Evolutionary conservation across 768 basidiomycete genomes (phyloP).

Genomic region (Cystofilobasidium bisporidii): DNA sequence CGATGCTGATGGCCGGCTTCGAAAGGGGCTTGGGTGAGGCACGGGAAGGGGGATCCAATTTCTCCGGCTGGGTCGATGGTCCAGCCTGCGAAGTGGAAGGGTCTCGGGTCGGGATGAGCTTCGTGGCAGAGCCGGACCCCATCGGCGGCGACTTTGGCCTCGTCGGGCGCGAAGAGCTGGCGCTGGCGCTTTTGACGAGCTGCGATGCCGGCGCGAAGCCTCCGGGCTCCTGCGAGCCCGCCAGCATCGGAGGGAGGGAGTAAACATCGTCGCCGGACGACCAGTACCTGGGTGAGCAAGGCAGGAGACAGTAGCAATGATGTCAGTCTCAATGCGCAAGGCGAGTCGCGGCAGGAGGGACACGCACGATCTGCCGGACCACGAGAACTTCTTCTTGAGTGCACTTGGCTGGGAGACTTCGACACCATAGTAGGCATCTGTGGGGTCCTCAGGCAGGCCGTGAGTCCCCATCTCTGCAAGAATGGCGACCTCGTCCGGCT

Average conservation of each 20-base stretch:
- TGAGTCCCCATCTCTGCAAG: background rate
- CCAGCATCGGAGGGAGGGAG: constrained; percentile 4
- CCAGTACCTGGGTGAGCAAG: background rate
- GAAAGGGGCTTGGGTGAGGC: background rate
- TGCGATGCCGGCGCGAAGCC: background rate
- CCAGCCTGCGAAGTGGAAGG: too few relatives aligned
- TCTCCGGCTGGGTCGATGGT: background rate
- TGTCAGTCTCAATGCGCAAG: too few relatives aligned
- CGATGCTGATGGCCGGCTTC: background rate
- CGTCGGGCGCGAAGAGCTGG: background rate
- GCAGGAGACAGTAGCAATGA: too few relatives aligned
- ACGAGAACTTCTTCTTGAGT: background rate
- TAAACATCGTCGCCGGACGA: constrained; percentile 1
- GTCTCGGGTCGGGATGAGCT: background rate
- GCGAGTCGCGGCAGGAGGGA: background rate
- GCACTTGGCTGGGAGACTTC: background rate
- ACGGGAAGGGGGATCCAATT: background rate
- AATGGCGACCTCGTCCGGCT: background rate
- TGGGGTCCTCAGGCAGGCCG: background rate
- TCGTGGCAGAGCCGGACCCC: background rate
- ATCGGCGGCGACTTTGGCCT: background rate
- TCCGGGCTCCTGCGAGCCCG: background rate
- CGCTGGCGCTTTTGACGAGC: background rate
- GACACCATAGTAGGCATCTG: background rate
- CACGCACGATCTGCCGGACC: background rate